These are phyloP conservation scores for Thielaviopsis populi DNA, from an alignment of 2,329 filamentous ascomycete species.

Conservation along the genomic window DNA sequence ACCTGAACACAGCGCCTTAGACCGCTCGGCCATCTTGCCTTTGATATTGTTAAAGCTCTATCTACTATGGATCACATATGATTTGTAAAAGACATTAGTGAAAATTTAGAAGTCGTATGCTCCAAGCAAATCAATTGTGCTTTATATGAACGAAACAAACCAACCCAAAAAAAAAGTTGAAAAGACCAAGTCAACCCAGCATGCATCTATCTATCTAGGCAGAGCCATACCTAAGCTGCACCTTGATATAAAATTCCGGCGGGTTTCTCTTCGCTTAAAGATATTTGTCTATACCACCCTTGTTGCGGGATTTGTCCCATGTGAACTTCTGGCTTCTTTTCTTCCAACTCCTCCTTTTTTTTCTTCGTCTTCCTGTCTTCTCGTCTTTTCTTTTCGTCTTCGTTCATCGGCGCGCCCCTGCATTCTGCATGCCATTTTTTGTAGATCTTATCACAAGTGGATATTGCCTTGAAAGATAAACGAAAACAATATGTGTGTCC, in stretches of 20 bases:
- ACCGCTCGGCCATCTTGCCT: conserved; percentile 14
- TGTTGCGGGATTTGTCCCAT: background rate
- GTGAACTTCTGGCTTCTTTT: background rate
- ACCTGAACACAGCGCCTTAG: conserved; percentile 16
- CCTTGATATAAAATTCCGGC: too few relatives aligned
- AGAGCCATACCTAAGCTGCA: too few relatives aligned
- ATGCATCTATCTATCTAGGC: too few relatives aligned
- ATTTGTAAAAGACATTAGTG: too few relatives aligned
- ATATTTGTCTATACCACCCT: background rate
- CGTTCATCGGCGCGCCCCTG: background rate
- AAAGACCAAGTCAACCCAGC: too few relatives aligned
- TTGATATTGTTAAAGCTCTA: background rate
- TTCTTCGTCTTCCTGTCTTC: background rate
- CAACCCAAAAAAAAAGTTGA: too few relatives aligned
- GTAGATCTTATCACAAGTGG: background rate
- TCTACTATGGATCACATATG: too few relatives aligned
- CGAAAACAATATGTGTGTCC: background rate
- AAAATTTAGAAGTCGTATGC: too few relatives aligned
- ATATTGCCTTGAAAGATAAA: background rate
- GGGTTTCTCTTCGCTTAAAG: background rate
- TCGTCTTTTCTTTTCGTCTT: background rate
- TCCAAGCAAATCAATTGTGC: too few relatives aligned
- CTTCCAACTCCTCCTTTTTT: background rate
- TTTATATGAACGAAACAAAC: too few relatives aligned
- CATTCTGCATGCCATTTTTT: conserved; percentile 4